phyloP scores from a whole-genome alignment of 225 moss, liverwort and hornwort genomes.

The Polytrichum formosum region DNA sequence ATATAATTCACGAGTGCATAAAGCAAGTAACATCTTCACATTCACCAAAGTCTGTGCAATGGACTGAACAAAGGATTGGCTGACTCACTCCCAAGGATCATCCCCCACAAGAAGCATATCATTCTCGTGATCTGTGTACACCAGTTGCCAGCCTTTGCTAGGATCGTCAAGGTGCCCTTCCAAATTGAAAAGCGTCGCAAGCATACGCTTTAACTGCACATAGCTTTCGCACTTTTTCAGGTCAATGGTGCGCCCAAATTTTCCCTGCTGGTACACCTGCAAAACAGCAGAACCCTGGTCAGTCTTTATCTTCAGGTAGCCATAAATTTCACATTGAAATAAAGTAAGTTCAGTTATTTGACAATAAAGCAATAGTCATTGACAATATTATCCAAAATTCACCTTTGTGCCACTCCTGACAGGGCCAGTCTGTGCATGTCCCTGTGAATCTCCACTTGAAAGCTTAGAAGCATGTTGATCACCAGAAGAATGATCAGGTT shows the following conservation, averaged over 20 bases:
- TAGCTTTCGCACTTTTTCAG: slow-evolving; percentile 51
- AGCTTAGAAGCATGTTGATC: slow-evolving; percentile 16
- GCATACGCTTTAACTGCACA: slow-evolving; percentile 24
- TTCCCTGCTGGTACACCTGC: slow-evolving; percentile 50
- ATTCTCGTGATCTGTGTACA: slow-evolving; percentile 55
- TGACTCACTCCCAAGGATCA: slow-evolving; percentile 60
- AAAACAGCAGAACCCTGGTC: neutral
- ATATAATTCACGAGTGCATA: too few species aligned
- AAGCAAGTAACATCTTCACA: too few species aligned
- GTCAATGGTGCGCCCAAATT: slow-evolving; percentile 50
- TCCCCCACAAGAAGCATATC: slow-evolving; percentile 61
- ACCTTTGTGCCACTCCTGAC: slow-evolving; percentile 72
- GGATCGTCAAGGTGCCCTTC: slow-evolving; percentile 46
- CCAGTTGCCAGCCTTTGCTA: slow-evolving; percentile 46
- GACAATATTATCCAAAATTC: neutral
- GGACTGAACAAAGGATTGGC: neutral
- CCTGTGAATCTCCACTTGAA: slow-evolving; percentile 30
- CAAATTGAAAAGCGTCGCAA: slow-evolving; percentile 42
- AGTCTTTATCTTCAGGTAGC: too few species aligned
- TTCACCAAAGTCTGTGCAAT: too few species aligned
- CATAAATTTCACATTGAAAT: too few species aligned
- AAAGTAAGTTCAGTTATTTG: too few species aligned
- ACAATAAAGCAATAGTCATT: too few species aligned
- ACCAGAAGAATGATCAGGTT: slow-evolving; percentile 9
- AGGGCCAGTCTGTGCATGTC: slow-evolving; percentile 18